These are phyloP conservation scores for Dinochytrium kinnereticum DNA, from an alignment of 371 early-diverging fungal species.

Conservation along the genomic window DNA sequence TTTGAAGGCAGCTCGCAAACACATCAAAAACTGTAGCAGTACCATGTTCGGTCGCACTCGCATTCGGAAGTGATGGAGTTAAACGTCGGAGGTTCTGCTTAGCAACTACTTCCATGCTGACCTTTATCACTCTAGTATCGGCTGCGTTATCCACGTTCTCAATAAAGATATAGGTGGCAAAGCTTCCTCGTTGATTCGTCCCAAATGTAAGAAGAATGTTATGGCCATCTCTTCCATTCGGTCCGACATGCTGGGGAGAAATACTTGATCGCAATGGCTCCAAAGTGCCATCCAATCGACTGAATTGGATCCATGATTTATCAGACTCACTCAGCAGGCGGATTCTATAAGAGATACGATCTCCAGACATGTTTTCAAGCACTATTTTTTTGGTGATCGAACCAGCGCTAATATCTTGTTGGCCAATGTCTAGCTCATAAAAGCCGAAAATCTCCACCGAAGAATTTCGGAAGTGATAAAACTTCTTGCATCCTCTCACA, in stretches of 20 bases:
- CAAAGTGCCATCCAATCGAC: constrained; percentile 66
- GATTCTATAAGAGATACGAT: constrained; percentile 63
- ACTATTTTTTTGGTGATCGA: constrained; percentile 61
- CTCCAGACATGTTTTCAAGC: constrained; percentile 57
- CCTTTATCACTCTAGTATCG: constrained; percentile 69
- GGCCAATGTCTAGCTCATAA: constrained; percentile 76
- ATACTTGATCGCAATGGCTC: constrained; percentile 44
- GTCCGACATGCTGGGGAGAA: not conserved
- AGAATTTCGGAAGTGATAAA: constrained; percentile 28
- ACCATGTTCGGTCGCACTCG: not conserved
- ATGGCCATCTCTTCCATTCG: constrained; percentile 42
- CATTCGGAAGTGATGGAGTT: not conserved
- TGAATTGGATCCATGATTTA: constrained; percentile 65
- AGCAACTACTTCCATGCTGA: constrained; percentile 73
- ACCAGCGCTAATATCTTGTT: constrained; percentile 64
- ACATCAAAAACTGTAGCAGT: constrained; percentile 65
- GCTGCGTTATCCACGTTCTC: constrained; percentile 70
- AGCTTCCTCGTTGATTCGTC: constrained; percentile 62
- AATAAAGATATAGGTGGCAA: constrained; percentile 67
- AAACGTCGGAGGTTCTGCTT: constrained; percentile 60
- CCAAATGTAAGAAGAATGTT: constrained; percentile 62
- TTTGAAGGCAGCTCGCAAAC: constrained; percentile 62
- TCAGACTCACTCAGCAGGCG: constrained; percentile 58
- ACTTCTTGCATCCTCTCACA: constrained; percentile 64
- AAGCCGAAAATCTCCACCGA: constrained; percentile 56